phyloP scores from a whole-genome alignment of 139 green algal genomes.

The Trebouxia sp. region DNA sequence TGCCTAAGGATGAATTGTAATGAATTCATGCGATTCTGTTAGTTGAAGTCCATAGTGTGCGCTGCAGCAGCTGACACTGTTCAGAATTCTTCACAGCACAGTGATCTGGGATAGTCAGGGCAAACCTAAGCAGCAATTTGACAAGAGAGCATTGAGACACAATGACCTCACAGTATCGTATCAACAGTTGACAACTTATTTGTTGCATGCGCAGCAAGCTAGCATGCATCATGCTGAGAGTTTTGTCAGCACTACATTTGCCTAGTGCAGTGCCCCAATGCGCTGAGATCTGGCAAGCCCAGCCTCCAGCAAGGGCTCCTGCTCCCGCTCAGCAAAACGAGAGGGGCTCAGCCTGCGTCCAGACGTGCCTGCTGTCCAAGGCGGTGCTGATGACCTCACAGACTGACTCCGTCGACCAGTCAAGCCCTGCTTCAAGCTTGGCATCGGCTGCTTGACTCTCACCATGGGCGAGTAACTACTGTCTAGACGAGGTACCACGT shows the following conservation, averaged over 20 bases:
- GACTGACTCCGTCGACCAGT: background rate
- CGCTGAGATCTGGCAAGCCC: background rate
- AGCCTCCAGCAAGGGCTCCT: background rate
- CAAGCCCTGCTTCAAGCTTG: background rate
- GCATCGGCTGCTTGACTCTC: background rate
- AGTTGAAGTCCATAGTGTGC: too few relatives aligned
- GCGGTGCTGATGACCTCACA: background rate
- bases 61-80: too few relatives aligned
- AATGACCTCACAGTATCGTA: too few relatives aligned
- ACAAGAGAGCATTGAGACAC: too few relatives aligned
- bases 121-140: too few relatives aligned
- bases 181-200: too few relatives aligned
- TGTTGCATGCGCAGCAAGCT: too few relatives aligned
- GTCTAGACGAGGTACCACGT: conserved; percentile 22
- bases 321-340: conserved; percentile 6
- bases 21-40: too few relatives aligned
- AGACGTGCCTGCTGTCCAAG: background rate
- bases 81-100: too few relatives aligned
- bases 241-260: background rate
- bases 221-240: background rate
- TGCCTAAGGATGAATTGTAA: too few relatives aligned
- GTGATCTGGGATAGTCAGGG: too few relatives aligned
- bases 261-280: conserved; percentile 9
- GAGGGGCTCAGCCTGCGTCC: background rate
- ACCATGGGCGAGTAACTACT: too few relatives aligned